Base-by-base conservation (phyloP, 495 filamentous ascomycete genomes). In the Aspergillus affinis region DNA sequence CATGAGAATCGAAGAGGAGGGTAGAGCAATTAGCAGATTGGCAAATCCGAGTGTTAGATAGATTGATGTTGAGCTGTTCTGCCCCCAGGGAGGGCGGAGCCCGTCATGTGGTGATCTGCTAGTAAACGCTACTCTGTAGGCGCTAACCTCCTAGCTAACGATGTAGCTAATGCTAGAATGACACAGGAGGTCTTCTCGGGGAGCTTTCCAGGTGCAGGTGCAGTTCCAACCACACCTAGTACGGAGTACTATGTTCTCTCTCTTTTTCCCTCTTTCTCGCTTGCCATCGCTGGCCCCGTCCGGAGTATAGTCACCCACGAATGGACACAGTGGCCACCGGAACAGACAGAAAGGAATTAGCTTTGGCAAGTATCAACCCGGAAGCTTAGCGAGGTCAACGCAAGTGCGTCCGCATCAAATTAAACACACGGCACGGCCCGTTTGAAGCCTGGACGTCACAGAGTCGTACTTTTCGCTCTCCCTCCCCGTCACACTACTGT, bases 401-500 rank as follows among this genome's bases (percentile, higher is more conserved):
- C 36, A 17, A 41, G 36, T 41, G 36, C 36, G 36, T 41, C 36
- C 36, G 36, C 36, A 41, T 41, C 36, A 15, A 41, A 15, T 15
- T 41, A 41, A 41, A 41, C 36, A 41, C 44, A 50, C 59, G 63
- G 56, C 63, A 61, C 63, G 59, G 59, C 56, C 56, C 59, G 63
- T 55, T 48, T 55, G 55, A 46, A 58, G 49, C 46, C 56, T 59
- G 47, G 20, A 60, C 58, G 50, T 48, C 20, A 50, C 58, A 61
- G n/a, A 48, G n/a, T 17, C 36, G 36, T 41, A 41, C 36, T 41
- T 41, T 41, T 41, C 30, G 10, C 30, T 32, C 30, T 6, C 30
- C 6, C 30, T 12, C 30, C 30, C 30, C 30, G 30, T 41, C 36
- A 10, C 36, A 41, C 36, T 41, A 41, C 36, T 32, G 29, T 32